phyloP scores from a whole-genome alignment of 2,329 filamentous ascomycete species.

The Penicillium digitatum region DNA sequence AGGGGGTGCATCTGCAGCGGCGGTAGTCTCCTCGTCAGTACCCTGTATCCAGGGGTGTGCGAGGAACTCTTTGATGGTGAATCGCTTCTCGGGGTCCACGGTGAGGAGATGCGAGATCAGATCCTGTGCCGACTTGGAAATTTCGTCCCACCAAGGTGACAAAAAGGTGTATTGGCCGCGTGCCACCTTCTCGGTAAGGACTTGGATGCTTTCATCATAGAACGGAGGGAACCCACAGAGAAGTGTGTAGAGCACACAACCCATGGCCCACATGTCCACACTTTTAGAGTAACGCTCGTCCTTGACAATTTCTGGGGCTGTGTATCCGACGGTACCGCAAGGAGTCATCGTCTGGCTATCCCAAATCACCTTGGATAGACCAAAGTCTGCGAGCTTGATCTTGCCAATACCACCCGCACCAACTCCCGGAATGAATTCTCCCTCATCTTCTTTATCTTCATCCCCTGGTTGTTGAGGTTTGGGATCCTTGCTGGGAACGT shows the following conservation, averaged over 20 bases:
- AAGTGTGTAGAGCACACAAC: constrained; percentile 93
- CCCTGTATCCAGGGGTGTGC: constrained; percentile 88
- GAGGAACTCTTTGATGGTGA: constrained; percentile 87
- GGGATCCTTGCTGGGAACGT: constrained; percentile 73
- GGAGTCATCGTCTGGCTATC: constrained; percentile 98
- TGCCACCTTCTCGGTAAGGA: constrained; percentile 95
- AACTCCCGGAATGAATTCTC: constrained; percentile 77
- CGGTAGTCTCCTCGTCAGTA: constrained; percentile 63
- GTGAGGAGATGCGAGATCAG: constrained; percentile 88
- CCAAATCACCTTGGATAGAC: constrained; percentile 96
- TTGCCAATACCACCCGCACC: constrained; percentile 86
- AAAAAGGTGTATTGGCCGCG: constrained; percentile 96
- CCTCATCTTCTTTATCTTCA: constrained; percentile 95
- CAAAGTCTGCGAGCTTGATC: constrained; percentile 98
- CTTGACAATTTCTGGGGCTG: constrained; percentile 96
- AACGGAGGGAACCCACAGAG: constrained; percentile 98
- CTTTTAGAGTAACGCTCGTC: constrained; percentile 98
- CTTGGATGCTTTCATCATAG: constrained; percentile 96
- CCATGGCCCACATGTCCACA: constrained; percentile 98
- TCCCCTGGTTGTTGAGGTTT: constrained; percentile 82
- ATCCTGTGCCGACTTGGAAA: constrained; percentile 90
- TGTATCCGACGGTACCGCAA: constrained; percentile 98
- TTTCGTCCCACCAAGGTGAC: constrained; percentile 99
- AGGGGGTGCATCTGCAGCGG: constrained; percentile 66
- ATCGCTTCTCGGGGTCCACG: constrained; percentile 92